Evolutionary conservation across 1,284 basidiomycete species (phyloP), one percentile per base, ranked within the genome.

Genomic region (Coniophora puteana): DNA sequence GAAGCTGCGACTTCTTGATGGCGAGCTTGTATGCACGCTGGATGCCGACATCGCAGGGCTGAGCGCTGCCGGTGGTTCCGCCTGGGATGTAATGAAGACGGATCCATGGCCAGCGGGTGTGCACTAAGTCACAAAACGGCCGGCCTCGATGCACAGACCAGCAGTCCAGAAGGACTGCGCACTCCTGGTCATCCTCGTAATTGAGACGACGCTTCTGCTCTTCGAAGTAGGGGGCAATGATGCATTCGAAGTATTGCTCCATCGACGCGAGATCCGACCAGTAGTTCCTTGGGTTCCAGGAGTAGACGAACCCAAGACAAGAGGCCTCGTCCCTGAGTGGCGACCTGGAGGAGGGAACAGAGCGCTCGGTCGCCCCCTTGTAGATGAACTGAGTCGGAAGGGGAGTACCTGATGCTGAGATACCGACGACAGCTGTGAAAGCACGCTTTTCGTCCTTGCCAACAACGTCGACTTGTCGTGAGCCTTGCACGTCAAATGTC

Each of bases 191-290:
- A 5, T 44, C 33, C 2, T 57, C 60, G 18, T 51, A 52, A 3
- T 32, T 38, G 1, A 59, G 48, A 3, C 39, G 8, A 1, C 22
- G 28, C 30, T 59, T 61, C 17, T 45, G 43, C 3, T 22, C 10
- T 2, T 54, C 35, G 26, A 63, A 62, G 43, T 66, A 65, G 2
- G 64, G 66, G 32, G 52, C 52, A 12, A 68, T 51, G 25, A 68
- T 61, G 2, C 55, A 23, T 10, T 55, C 36, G 5, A 67, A 55
- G 34, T 62, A 65, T 16, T 14, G 31, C 8, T 53, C n/a, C 65
- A 69, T 68, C 1, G 59, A 62, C 4, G 48, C 36, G 4, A 54
- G 47, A 22, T 59, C 68, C 21, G 66, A 66, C 68, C 67, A 71
- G 43, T 70, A 67, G 1, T 54, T 70, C 8, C 41, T 44, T 4